A percentile compares a stretch with the other conserved stretches of the same genome.
phyloP scores from a whole-genome alignment of 2,329 filamentous ascomycete species.

The Claviceps sp. region DNA sequence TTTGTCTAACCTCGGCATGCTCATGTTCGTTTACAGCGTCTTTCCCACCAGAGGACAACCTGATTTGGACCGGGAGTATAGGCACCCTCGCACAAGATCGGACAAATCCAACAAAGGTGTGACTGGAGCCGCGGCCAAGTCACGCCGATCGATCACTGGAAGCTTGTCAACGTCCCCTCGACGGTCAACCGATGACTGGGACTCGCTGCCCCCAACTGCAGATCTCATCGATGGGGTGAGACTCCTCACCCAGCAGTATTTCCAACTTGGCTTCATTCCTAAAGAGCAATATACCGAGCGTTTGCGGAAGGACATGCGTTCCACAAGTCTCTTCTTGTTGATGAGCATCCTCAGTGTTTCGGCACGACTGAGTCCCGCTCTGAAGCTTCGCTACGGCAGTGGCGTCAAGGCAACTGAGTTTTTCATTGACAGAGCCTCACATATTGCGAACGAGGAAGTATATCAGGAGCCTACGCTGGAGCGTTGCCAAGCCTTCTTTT shows the following conservation, averaged over 20 bases:
- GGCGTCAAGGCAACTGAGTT: slow-evolving; percentile 37
- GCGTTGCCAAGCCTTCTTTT: slow-evolving; percentile 44
- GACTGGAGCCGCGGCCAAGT: slow-evolving; percentile 24
- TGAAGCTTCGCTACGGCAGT: slow-evolving; percentile 35
- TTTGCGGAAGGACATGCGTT: slow-evolving; percentile 31
- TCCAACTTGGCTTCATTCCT: slow-evolving; percentile 46
- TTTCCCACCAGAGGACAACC: slow-evolving; percentile 40
- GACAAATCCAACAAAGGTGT: slow-evolving; percentile 30
- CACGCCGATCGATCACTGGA: slow-evolving; percentile 21
- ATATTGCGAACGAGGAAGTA: slow-evolving; percentile 34
- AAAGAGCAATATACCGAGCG: slow-evolving; percentile 35
- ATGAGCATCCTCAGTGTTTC: slow-evolving; percentile 43
- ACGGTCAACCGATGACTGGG: slow-evolving; percentile 29
- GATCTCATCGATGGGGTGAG: slow-evolving; percentile 39
- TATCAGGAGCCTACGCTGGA: slow-evolving; percentile 40
- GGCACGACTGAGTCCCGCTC: slow-evolving; percentile 36
- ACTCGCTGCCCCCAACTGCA: slow-evolving; percentile 32
- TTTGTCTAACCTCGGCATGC: not conserved
- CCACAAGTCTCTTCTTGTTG: slow-evolving; percentile 41
- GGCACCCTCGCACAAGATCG: slow-evolving; percentile 38
- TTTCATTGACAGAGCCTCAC: slow-evolving; percentile 38
- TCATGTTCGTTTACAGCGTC: slow-evolving; percentile 21
- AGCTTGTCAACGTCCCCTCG: slow-evolving; percentile 11
- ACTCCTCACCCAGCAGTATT: slow-evolving; percentile 41
- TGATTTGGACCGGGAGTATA: slow-evolving; percentile 41